A percentile compares a stretch with the other conserved stretches of the same genome.
Evolutionary conservation across 2,329 filamentous ascomycete genomes (phyloP).

Genomic region (Ophiocordyceps camponoti-rufipedis): DNA sequence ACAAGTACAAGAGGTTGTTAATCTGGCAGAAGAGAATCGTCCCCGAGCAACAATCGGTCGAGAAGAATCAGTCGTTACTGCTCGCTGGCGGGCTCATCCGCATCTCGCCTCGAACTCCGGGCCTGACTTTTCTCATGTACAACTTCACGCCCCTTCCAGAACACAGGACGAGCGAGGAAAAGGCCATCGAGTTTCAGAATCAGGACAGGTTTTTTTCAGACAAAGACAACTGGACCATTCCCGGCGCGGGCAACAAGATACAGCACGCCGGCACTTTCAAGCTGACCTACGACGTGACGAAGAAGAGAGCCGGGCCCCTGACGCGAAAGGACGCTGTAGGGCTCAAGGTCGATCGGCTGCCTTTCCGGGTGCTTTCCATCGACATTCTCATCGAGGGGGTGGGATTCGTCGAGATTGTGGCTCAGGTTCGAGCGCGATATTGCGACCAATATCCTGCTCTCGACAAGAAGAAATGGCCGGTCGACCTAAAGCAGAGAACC

Average conservation of each 20-base stretch:
- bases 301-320: conserved; percentile 53
- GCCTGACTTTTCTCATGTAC: conserved; percentile 57
- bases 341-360: conserved; percentile 48
- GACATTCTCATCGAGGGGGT: conserved; percentile 85
- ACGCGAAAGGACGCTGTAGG: conserved; percentile 44
- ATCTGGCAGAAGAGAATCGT: conserved; percentile 64
- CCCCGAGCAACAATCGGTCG: conserved; percentile 56
- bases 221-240: conserved; percentile 44
- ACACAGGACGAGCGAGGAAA: conserved; percentile 64
- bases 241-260: conserved; percentile 38
- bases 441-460: conserved; percentile 4
- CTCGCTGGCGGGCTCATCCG: conserved; percentile 66
- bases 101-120: conserved; percentile 52
- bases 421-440: conserved; percentile 52
- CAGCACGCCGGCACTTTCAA: conserved; percentile 56
- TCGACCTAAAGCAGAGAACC: not conserved
- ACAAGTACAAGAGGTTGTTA: conserved; percentile 45
- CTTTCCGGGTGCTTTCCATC: conserved; percentile 60
- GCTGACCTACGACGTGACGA: conserved; percentile 71
- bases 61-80: conserved; percentile 61
- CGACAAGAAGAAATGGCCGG: conserved; percentile 1
- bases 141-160: conserved; percentile 64
- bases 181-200: conserved; percentile 56
- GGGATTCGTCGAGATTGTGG: conserved; percentile 80
- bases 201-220: conserved; percentile 37